phyloP scores from a whole-genome alignment of 2,329 filamentous ascomycete species.

The Thermothelomyces thermophilus region DNA sequence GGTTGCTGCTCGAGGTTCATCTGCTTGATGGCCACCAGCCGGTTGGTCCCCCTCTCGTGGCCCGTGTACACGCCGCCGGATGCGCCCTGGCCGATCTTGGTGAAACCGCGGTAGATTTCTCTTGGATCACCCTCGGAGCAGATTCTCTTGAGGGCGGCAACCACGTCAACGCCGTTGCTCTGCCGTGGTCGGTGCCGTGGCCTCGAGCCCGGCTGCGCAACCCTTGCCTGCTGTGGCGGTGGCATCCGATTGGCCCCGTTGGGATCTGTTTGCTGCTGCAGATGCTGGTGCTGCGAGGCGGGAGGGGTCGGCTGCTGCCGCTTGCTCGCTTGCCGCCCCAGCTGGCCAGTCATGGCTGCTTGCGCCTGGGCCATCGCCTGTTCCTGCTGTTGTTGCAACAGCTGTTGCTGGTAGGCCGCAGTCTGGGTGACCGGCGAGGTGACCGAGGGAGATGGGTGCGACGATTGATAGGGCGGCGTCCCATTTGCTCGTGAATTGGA shows the following conservation, averaged over 20 bases:
- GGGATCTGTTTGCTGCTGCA: constrained; percentile 30
- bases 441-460: constrained; percentile 35
- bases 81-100: constrained; percentile 94
- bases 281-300: constrained; percentile 46
- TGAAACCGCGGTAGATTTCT: constrained; percentile 77
- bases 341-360: constrained; percentile 64
- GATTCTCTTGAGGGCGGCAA: constrained; percentile 77
- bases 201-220: constrained; percentile 47
- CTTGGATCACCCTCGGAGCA: constrained; percentile 87
- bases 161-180: constrained; percentile 74
- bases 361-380: constrained; percentile 75
- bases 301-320: constrained; percentile 47
- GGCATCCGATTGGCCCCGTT: constrained; percentile 33
- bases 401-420: constrained; percentile 53
- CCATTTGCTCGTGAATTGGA: constrained; percentile 61
- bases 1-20: constrained; percentile 99
- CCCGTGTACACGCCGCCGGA: constrained; percentile 94
- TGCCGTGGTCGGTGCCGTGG: constrained; percentile 73
- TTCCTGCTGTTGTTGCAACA: constrained; percentile 77
- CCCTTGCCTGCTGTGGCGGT: constrained; percentile 27
- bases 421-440: constrained; percentile 34
- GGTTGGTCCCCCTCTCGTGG: constrained; percentile 75
- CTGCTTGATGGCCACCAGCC: constrained; percentile 95
- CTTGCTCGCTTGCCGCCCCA: constrained; percentile 70
- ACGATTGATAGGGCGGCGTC: constrained; percentile 43